A percentile compares a stretch with the other conserved stretches of the same genome.
Evolutionary conservation across 75 land plant genomes (phyloP).

Genomic region (Pseudotsuga menziesii): DNA sequence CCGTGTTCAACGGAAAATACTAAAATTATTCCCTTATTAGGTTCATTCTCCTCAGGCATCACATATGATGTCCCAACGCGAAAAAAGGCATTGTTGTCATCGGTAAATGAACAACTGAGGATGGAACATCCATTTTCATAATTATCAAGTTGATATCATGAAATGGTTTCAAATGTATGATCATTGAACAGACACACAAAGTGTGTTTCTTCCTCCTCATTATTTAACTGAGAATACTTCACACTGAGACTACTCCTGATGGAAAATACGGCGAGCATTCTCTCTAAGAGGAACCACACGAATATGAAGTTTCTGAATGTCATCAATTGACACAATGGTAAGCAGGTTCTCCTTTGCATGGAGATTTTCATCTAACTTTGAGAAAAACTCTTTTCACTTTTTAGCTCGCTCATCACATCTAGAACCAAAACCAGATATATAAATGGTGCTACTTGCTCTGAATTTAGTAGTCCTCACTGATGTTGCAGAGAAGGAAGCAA

Average conservation of each 20-base stretch:
- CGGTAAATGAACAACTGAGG: slow-evolving; percentile 91
- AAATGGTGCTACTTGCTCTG: slow-evolving; percentile 3
- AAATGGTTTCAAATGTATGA: slow-evolving; percentile 85
- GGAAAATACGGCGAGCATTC: slow-evolving; percentile 93
- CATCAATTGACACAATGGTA: slow-evolving; percentile 98
- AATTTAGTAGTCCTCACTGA: not conserved
- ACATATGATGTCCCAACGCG: slow-evolving; percentile 98
- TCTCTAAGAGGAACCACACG: slow-evolving; percentile 96
- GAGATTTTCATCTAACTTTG: slow-evolving; percentile 63
- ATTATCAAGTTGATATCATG: slow-evolving; percentile 70
- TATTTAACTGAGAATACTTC: slow-evolving; percentile 49
- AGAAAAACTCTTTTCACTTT: slow-evolving; percentile 64
- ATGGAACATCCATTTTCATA: slow-evolving; percentile 95
- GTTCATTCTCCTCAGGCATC: slow-evolving; percentile 91
- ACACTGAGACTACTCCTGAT: slow-evolving; percentile 89
- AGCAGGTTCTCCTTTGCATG: slow-evolving; percentile 84
- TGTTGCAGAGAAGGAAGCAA: slow-evolving; percentile 19
- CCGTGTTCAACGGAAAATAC: slow-evolving; percentile 60
- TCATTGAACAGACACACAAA: slow-evolving; percentile 91
- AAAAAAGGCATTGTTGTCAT: slow-evolving; percentile 82
- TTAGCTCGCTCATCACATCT: slow-evolving; percentile 64
- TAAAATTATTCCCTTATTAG: slow-evolving; percentile 91
- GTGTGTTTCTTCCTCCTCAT: slow-evolving; percentile 89
- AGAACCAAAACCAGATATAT: slow-evolving; percentile 18
- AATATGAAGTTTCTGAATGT: slow-evolving; percentile 98